A percentile compares a stretch with the other conserved stretches of the same genome.
Conservation (phyloP, 345 rosid species). For the Geranium rotundifolium region DNA sequence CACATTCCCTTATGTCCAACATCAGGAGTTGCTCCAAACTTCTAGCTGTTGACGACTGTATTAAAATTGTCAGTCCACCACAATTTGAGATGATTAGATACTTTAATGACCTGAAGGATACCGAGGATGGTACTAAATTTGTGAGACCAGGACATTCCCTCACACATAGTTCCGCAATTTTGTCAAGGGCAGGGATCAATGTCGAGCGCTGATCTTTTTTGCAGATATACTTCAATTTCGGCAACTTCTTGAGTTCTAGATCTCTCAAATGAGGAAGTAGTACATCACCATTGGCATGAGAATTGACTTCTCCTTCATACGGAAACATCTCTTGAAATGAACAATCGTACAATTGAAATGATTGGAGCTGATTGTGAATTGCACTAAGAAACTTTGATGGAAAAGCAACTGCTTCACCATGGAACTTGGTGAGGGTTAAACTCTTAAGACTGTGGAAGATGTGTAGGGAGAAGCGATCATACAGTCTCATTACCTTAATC, state of each 20-base stretch:
- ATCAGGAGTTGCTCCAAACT: not conserved
- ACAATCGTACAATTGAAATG: not conserved
- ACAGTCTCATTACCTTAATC: not conserved
- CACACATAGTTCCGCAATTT: not conserved
- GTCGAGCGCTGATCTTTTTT: not conserved
- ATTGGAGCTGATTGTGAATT: not conserved
- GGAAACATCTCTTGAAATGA: not conserved
- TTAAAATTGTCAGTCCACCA: not conserved
- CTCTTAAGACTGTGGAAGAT: not conserved
- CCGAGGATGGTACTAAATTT: constrained; percentile 3
- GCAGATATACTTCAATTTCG: not conserved
- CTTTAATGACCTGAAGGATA: not conserved
- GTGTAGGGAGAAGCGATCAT: not conserved
- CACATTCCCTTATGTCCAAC: constrained; percentile 6
- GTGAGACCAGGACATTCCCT: not conserved
- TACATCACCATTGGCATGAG: not conserved
- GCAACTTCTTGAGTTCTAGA: not conserved
- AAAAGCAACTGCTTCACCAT: not conserved
- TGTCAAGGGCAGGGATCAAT: not conserved
- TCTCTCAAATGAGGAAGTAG: not conserved
- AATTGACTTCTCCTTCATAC: not conserved
- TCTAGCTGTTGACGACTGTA: not conserved
- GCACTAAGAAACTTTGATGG: not conserved
- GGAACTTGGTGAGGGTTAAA: not conserved
- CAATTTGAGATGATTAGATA: not conserved